Evolutionary conservation across 805 yeast species (phyloP), one percentile per base, ranked within the genome.

Genomic region (Yarrowia sp.): DNA sequence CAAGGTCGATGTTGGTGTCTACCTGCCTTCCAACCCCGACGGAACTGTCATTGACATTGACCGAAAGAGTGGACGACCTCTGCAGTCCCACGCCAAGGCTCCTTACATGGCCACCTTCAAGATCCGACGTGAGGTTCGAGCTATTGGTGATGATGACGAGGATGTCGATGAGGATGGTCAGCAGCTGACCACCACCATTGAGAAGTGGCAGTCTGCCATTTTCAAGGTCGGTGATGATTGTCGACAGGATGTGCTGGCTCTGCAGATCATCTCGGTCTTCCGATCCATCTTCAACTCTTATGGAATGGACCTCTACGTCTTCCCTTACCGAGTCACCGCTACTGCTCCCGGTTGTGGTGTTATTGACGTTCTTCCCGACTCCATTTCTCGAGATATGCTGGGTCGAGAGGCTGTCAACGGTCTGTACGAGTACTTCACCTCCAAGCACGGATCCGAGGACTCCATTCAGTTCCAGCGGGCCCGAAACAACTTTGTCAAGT

Each of bases 341-440:
- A 95, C 99, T 10, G 97, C 97, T 2, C 98, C 99, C 0, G 99
- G 99, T 0, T 92, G 98, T 79, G 99, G 99, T 76, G 96, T 95
- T 48, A 95, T 95, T 78, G 99, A 96, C 74, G 99, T 96, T 33
- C 81, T 95, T 69, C 99, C 99, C 35, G 90, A 93, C 73, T 88
- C 98, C 6, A 87, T 91, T 28, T 91, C 97, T 46, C 85, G 99
- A 78, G 99, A 95, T 77, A 93, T 95, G 98, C 82, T 95, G 62
- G 99, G 99, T 44, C 85, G 99, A 72, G 99, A 95, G 73, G 99
- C 99, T 0, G 99, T 95, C 28, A 95, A 95, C 76, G 99, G 98
- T 2, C 80, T 95, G 64, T 92, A 90, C 73, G 97, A 93, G 72
- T 95, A 93, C 77, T 95, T 88, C 77, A 85, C 86, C 48, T 86